Base-by-base conservation (phyloP, 2,329 filamentous ascomycete species). In the Hypoxylon sp. region DNA sequence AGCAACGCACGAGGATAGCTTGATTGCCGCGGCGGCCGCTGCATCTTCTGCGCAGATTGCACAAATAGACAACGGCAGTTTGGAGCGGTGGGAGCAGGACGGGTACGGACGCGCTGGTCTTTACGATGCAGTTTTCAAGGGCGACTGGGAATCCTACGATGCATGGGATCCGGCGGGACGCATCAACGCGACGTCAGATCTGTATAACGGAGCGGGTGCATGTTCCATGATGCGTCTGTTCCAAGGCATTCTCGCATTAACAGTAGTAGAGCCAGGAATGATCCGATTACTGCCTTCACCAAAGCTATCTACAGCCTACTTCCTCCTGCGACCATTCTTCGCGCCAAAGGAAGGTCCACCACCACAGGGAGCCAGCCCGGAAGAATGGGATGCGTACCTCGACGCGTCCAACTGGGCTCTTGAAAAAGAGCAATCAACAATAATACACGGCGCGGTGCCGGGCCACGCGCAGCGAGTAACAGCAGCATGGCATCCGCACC, bases 21-120 rank as follows among this genome's bases (percentile, higher is more conserved):
- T 76, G 30, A 75, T 75, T 46, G 75, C 74, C 0, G 74, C 75
- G 3, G 74, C 75, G 0, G 72, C 74, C 14, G 73, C 75, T 1
- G 71, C 78, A 2, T 83, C 83, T 4, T 82, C 82, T 0, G 82
- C 83, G 27, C 78, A 87, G 59, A 86, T 90, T 37, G 89, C 90
- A 2, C 90, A 92, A 76, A 82, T 91, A 2, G 90, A 92, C 74
- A 90, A 90, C 54, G 90, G 90, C 45, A 90, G 88, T 19, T 80
- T 92, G 1, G 90, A 92, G 77, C 85, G 90, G 11, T 92, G 90
- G 90, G 90, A 92, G 70, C 84, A 86, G 30, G 83, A 87, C 64
- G 90, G 90, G 4, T 92, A 92, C 70, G 82, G 87, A 19, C 85
- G 85, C 14, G 81, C 80, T n/a, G 85, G 84, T 25, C 85, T 85